A percentile compares a stretch with the other conserved stretches of the same genome.
These are phyloP conservation scores for Phytophthora rubi DNA, from an alignment of 352 stramenopile species.

Conservation along the genomic window DNA sequence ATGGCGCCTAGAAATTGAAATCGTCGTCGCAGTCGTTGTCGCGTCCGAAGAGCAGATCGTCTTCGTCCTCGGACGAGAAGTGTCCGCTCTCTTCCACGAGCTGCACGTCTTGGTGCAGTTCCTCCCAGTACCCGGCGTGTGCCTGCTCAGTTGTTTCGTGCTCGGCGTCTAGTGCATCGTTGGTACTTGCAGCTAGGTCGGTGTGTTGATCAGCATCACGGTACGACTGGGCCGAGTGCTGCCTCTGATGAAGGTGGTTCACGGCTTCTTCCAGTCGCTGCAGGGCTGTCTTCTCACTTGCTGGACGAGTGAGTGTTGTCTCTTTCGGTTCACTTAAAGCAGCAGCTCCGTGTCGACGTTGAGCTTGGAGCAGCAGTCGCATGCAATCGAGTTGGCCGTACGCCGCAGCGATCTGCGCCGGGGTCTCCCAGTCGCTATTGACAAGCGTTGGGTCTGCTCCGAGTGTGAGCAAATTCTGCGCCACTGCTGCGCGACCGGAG, in stretches of 20 bases:
- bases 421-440: slow-evolving; percentile 70
- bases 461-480: slow-evolving; percentile 45
- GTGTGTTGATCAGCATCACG: slow-evolving; percentile 6
- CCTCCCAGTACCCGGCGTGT: slow-evolving; percentile 59
- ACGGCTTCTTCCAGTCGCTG: slow-evolving; percentile 40
- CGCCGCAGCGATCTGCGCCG: slow-evolving; percentile 52
- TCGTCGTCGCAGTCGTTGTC: slow-evolving; percentile 18
- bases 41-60: slow-evolving; percentile 13
- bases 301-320: slow-evolving; percentile 7
- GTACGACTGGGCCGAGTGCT: slow-evolving; percentile 45
- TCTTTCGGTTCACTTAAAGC: slow-evolving; percentile 7
- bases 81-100: slow-evolving; percentile 76
- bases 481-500: slow-evolving; percentile 46
- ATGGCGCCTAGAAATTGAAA: slow-evolving; percentile 5
- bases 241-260: slow-evolving; percentile 39
- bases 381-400: slow-evolving; percentile 59
- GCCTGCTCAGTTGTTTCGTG: slow-evolving; percentile 22
- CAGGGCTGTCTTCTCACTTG: slow-evolving; percentile 30
- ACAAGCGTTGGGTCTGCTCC: slow-evolving; percentile 52
- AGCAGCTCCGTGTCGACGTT: slow-evolving; percentile 18
- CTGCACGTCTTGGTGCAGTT: slow-evolving; percentile 72
- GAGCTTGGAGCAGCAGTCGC: slow-evolving; percentile 44
- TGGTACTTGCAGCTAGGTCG: background rate
- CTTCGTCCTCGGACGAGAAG: slow-evolving; percentile 78
- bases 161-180: background rate